Evolutionary conservation across 371 early-diverging fungal genomes (phyloP).

Genomic region (Mortierella sp.): DNA sequence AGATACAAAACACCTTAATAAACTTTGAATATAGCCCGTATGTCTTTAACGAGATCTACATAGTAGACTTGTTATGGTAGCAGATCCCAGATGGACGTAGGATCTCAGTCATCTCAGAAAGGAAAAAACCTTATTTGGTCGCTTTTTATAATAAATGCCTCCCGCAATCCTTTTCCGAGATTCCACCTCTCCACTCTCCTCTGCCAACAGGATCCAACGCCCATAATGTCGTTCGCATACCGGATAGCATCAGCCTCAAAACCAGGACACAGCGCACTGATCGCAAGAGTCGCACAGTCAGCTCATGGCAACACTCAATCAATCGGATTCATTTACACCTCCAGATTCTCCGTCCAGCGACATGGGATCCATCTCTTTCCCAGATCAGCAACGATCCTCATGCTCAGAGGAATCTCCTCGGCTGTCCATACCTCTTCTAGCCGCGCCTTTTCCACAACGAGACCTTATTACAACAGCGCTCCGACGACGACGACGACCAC

Average conservation of each 20-base stretch:
- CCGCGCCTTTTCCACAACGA: conserved; percentile 8
- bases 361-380: conserved; percentile 3
- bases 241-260: conserved; percentile 19
- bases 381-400: background rate
- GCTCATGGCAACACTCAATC: conserved; percentile 1
- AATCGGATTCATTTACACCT: conserved; percentile 1
- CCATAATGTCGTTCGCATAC: conserved; percentile 25
- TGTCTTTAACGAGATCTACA: background rate
- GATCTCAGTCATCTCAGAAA: background rate
- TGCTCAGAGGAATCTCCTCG: background rate
- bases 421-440: background rate
- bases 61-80: no score
- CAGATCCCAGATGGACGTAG: background rate
- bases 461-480: background rate
- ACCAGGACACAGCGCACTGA: background rate
- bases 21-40: background rate
- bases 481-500: no score
- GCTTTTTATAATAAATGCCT: background rate
- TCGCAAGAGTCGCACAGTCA: background rate
- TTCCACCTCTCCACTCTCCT: background rate
- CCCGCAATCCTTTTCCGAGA: conserved; percentile 7
- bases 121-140: conserved; percentile 8
- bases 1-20: background rate
- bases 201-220: background rate
- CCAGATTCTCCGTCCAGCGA: conserved; percentile 4